These are phyloP conservation scores for Primulina huaijiensis DNA, from an alignment of 257 asterid species.

Conservation along the genomic window DNA sequence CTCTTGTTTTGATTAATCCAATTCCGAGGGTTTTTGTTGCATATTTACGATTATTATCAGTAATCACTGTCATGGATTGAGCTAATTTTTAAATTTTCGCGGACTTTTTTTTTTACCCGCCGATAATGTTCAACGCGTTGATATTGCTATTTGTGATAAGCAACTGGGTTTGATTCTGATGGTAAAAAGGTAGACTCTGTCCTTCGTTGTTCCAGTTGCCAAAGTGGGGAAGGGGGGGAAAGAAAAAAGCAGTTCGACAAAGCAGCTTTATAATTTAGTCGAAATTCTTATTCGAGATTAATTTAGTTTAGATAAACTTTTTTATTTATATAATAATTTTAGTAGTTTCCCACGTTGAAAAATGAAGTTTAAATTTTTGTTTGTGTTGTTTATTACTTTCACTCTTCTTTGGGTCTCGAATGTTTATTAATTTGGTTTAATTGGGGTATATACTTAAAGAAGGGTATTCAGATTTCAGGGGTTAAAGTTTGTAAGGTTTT, in stretches of 20 bases:
- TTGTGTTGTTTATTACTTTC: neutral
- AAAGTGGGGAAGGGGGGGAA: neutral
- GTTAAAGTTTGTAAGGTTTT: neutral
- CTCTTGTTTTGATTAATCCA: neutral
- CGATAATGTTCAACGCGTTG: neutral
- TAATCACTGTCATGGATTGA: neutral
- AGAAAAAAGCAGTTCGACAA: neutral
- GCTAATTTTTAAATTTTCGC: neutral
- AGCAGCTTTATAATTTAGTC: conserved; percentile 20
- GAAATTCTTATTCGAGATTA: conserved; percentile 11
- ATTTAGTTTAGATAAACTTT: conserved; percentile 21
- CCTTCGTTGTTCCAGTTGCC: neutral
- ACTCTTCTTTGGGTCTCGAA: conserved; percentile 4
- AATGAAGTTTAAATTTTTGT: conserved; percentile 11
- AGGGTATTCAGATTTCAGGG: neutral
- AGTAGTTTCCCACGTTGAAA: neutral
- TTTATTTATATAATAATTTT: neutral
- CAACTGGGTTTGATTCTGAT: neutral
- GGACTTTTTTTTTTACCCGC: neutral
- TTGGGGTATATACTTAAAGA: neutral
- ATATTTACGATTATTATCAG: neutral
- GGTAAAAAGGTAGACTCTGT: neutral
- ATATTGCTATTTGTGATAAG: neutral
- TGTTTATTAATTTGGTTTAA: neutral
- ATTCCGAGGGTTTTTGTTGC: neutral